Percentiles rank a stretch among this genome's conserved stretches.
Evolutionary conservation across 1,284 basidiomycete species (phyloP).

Genomic region (Peniophora sp.): DNA sequence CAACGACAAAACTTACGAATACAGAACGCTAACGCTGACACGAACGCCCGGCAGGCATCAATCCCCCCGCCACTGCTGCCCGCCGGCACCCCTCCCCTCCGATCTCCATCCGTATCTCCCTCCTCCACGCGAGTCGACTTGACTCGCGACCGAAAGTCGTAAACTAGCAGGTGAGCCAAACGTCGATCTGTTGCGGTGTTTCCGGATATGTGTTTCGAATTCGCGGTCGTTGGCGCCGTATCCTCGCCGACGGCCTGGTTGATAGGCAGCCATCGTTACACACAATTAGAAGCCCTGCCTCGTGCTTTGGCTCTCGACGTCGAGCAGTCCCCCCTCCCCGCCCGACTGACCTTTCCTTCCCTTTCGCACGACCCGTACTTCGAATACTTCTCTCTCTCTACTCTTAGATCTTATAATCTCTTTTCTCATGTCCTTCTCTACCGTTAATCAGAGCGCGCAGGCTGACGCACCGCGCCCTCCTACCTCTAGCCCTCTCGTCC

Average conservation of each 20-base stretch:
- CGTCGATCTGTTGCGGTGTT: conserved; percentile 2
- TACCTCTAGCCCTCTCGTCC: conserved; percentile 24
- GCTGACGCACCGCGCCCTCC: conserved; percentile 19
- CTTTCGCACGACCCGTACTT: conserved; percentile 3
- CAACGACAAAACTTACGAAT: background rate
- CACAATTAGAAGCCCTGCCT: background rate
- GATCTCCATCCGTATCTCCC: conserved; percentile 6
- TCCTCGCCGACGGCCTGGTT: conserved; percentile 6
- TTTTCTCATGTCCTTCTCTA: conserved; percentile 21
- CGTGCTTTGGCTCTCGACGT: background rate
- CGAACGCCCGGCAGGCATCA: background rate
- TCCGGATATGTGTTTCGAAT: background rate
- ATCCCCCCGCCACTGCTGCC: background rate
- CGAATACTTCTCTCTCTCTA: background rate
- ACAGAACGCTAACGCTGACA: background rate
- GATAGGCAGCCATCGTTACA: background rate
- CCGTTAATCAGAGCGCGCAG: conserved; percentile 10
- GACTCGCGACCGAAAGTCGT: background rate
- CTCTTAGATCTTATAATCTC: conserved; percentile 10
- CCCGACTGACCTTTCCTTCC: conserved; percentile 5
- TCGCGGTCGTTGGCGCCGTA: background rate
- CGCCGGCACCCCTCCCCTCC: background rate
- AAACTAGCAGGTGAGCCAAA: background rate
- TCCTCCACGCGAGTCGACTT: conserved; percentile 4
- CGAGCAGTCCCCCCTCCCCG: background rate